Conservation (phyloP, 768 basidiomycete genomes). For the Dendrothele bispora region DNA sequence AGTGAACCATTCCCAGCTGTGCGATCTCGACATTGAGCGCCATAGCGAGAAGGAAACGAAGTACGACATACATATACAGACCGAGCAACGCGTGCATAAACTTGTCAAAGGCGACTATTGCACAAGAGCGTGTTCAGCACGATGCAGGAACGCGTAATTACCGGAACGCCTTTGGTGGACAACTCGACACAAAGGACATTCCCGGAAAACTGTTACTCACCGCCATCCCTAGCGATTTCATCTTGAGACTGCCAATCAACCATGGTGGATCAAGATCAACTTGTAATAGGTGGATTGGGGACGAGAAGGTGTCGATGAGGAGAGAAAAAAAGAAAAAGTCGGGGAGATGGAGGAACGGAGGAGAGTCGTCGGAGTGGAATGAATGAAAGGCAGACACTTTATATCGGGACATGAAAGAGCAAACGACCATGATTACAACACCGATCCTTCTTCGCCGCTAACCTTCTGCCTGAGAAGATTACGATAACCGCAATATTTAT, state of each 20-base stretch:
- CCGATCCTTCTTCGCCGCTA: neutral
- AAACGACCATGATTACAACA: neutral
- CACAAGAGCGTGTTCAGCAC: neutral
- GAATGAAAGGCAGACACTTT: constrained; percentile 3
- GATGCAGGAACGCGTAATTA: neutral
- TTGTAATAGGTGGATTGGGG: neutral
- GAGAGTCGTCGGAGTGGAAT: neutral
- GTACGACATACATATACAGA: constrained; percentile 60
- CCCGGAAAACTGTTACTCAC: too few relatives aligned
- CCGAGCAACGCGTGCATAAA: constrained; percentile 64
- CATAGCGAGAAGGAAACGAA: constrained; percentile 2
- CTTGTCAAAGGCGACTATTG: constrained; percentile 40
- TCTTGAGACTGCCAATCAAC: constrained; percentile 1
- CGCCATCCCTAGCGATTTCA: constrained; percentile 5
- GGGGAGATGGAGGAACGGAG: constrained; percentile 2
- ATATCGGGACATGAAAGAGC: too few relatives aligned
- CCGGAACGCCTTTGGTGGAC: neutral
- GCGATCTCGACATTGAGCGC: constrained; percentile 3
- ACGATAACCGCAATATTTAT: too few relatives aligned
- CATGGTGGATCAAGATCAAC: neutral
- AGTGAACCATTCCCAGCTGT: constrained; percentile 68
- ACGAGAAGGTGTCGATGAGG: constrained; percentile 6
- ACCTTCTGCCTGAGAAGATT: constrained; percentile 9
- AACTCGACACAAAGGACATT: too few relatives aligned
- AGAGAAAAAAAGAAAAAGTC: neutral